Percentiles rank a stretch among this genome's conserved stretches.
Conservation (phyloP, 768 basidiomycete genomes). For the Coprinopsis sp. region DNA sequence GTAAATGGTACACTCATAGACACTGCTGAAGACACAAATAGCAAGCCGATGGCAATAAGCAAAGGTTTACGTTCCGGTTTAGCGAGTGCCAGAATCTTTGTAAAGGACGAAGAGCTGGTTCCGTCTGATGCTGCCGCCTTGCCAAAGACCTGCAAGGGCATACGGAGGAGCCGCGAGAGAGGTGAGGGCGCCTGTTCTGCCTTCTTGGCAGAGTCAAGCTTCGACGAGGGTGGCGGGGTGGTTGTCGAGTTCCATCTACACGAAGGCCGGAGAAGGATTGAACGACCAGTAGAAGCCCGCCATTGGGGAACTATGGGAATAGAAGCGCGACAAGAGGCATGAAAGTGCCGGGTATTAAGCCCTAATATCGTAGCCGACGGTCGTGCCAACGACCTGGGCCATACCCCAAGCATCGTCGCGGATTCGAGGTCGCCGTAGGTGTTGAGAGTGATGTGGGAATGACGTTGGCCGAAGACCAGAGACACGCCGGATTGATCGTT, state of each 20-base stretch:
- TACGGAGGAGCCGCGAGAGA: slow-evolving; percentile 3
- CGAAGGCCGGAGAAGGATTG: no score
- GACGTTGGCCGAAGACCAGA: no score
- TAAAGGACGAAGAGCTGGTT: slow-evolving; percentile 63
- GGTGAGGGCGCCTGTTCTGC: no score
- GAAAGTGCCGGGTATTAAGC: background rate
- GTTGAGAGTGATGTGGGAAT: background rate
- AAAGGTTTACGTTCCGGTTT: slow-evolving; percentile 79
- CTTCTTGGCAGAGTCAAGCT: background rate
- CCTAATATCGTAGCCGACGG: slow-evolving; percentile 7
- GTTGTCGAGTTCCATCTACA: slow-evolving; percentile 1
- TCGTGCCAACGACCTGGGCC: slow-evolving; percentile 20
- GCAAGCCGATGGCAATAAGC: slow-evolving; percentile 67
- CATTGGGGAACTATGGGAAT: background rate
- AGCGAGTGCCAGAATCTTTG: slow-evolving; percentile 74
- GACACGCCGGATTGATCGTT: no score
- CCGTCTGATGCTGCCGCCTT: slow-evolving; percentile 30
- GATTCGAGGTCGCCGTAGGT: background rate
- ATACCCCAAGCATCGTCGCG: slow-evolving; percentile 24
- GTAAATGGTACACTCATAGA: slow-evolving; percentile 92
- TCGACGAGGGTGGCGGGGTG: slow-evolving; percentile 4
- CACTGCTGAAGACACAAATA: slow-evolving; percentile 84
- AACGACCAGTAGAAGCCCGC: background rate
- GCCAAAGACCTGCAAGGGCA: slow-evolving; percentile 26
- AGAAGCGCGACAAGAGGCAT: background rate